These are phyloP conservation scores for Lactarius tabidus DNA, from an alignment of 768 basidiomycete species.

Conservation along the genomic window DNA sequence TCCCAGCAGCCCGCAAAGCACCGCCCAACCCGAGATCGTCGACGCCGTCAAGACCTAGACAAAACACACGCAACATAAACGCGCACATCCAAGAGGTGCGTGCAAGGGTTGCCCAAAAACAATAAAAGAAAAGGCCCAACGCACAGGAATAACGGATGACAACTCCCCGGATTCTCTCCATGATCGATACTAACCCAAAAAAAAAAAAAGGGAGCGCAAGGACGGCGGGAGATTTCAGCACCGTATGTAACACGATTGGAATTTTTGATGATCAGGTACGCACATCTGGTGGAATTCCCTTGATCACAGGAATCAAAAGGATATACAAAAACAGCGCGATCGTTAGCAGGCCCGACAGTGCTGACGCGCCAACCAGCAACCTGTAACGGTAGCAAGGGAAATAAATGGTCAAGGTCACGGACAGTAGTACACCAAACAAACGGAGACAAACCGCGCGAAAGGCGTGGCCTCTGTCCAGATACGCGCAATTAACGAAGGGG, in stretches of 20 bases:
- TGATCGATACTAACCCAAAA: slow-evolving; percentile 54
- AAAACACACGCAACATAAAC: neutral
- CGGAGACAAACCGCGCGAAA: slow-evolving; percentile 44
- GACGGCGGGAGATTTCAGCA: slow-evolving; percentile 29
- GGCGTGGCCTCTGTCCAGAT: slow-evolving; percentile 45
- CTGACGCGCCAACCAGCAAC: slow-evolving; percentile 48
- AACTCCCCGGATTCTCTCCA: slow-evolving; percentile 71
- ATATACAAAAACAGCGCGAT: slow-evolving; percentile 70
- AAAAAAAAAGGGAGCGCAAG: neutral
- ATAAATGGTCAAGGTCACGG: neutral
- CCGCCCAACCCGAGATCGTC: slow-evolving; percentile 66
- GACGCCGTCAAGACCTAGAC: slow-evolving; percentile 52
- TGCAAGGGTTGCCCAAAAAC: neutral
- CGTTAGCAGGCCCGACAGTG: slow-evolving; percentile 55
- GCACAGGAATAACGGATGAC: slow-evolving; percentile 61
- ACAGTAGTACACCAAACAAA: neutral
- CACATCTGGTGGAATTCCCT: slow-evolving; percentile 67
- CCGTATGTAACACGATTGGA: neutral
- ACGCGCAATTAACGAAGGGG: slow-evolving; percentile 46
- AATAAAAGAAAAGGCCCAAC: slow-evolving; percentile 7
- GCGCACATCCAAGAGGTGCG: neutral
- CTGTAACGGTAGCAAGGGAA: slow-evolving; percentile 34
- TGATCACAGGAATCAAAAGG: slow-evolving; percentile 59
- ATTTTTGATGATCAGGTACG: slow-evolving; percentile 30
- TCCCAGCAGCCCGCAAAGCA: slow-evolving; percentile 59